These are phyloP conservation scores for Balakata baccata DNA, from an alignment of 345 rosid species.

Conservation along the genomic window DNA sequence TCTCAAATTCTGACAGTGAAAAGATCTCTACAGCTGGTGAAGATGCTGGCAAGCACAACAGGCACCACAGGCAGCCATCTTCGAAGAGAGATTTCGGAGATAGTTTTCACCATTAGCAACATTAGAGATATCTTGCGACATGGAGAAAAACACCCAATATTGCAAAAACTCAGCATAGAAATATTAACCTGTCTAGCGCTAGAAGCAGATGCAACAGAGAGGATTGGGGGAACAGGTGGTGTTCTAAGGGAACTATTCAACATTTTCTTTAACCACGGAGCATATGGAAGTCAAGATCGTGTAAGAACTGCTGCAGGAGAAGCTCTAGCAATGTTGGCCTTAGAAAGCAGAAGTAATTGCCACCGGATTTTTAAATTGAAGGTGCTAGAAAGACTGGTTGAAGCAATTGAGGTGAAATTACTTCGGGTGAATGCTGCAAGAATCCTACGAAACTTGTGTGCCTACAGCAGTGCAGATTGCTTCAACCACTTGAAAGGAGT, in stretches of 20 bases:
- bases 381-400: constrained; percentile 45
- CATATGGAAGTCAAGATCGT: constrained; percentile 30
- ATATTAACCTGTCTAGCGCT: constrained; percentile 67
- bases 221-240: constrained; percentile 83
- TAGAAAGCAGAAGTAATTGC: constrained; percentile 73
- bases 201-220: constrained; percentile 68
- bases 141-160: constrained; percentile 58
- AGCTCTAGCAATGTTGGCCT: constrained; percentile 79
- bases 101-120: constrained; percentile 80
- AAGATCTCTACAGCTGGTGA: constrained; percentile 74
- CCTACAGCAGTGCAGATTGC: constrained; percentile 45
- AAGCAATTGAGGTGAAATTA: constrained; percentile 49
- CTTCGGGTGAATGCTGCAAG: constrained; percentile 71
- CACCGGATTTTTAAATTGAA: constrained; percentile 56
- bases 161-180: constrained; percentile 71
- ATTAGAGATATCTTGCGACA: constrained; percentile 67
- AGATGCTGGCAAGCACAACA: constrained; percentile 73
- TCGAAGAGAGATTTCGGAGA: constrained; percentile 78
- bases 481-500: constrained; percentile 51
- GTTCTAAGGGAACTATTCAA: constrained; percentile 69
- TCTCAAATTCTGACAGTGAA: constrained; percentile 64
- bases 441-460: constrained; percentile 67
- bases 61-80: constrained; percentile 72
- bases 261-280: constrained; percentile 54
- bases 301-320: constrained; percentile 79